A percentile compares a stretch with the other conserved stretches of the same genome.
phyloP scores from a whole-genome alignment of 2,329 filamentous ascomycete species.

The Penicillium sp. region DNA sequence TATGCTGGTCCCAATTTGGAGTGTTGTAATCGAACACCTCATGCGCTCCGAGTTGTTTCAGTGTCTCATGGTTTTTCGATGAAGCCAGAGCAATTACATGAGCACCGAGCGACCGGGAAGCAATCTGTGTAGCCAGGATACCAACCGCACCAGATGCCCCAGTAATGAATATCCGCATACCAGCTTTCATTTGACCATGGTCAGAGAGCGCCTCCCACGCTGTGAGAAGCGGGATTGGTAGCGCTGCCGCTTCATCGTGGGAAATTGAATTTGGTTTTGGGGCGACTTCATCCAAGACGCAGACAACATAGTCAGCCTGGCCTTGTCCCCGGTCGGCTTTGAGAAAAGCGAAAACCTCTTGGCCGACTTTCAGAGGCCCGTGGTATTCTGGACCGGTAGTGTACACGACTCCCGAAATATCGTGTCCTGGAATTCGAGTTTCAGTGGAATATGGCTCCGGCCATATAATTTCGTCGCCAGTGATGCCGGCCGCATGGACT shows the following conservation, averaged over 20 bases:
- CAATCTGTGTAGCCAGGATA: background rate
- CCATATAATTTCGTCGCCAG: conserved; percentile 4
- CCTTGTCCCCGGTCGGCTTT: background rate
- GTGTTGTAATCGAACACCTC: conserved; percentile 1
- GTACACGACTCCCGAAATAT: background rate
- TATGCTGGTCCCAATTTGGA: background rate
- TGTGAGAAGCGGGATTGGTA: conserved; percentile 1
- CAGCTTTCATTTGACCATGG: background rate
- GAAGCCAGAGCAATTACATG: conserved; percentile 2
- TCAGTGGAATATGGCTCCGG: background rate
- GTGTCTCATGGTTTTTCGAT: background rate
- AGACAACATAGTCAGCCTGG: background rate
- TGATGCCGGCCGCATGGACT: conserved; percentile 6
- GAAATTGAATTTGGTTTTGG: background rate
- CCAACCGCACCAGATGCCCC: background rate
- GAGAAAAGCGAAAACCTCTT: background rate
- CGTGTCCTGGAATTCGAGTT: background rate
- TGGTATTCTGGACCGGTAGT: background rate
- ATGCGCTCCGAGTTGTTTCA: background rate
- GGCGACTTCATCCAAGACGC: background rate
- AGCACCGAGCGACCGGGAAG: background rate
- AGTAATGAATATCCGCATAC: background rate
- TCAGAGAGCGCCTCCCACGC: conserved; percentile 5
- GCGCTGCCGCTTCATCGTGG: background rate
- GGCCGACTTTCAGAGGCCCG: background rate